These are phyloP conservation scores for Grosmannia huntii DNA, from an alignment of 2,329 filamentous ascomycete species.

Conservation along the genomic window DNA sequence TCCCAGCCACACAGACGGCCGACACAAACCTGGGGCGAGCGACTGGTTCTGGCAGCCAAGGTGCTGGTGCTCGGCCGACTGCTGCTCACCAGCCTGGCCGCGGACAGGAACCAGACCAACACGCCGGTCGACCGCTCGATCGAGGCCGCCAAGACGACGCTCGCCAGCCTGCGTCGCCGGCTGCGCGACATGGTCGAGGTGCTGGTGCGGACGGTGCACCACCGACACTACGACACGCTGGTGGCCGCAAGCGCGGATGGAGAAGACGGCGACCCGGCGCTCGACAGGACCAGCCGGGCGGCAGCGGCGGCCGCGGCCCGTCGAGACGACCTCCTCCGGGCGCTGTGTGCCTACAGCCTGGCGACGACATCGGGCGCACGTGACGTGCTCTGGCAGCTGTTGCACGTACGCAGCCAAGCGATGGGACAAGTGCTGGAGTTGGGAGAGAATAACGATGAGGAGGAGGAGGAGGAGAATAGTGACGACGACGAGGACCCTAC, in stretches of 20 bases:
- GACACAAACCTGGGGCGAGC: conserved; percentile 26
- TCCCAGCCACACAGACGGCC: neutral
- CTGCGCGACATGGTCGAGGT: conserved; percentile 57
- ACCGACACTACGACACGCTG: neutral
- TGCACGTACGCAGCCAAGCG: conserved; percentile 57
- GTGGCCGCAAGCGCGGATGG: neutral
- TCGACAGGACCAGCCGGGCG: too few relatives aligned
- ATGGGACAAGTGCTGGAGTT: conserved; percentile 49
- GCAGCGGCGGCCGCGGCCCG: neutral
- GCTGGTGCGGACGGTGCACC: conserved; percentile 7
- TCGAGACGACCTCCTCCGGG: conserved; percentile 49
- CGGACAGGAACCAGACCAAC: neutral
- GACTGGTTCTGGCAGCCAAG: conserved; percentile 51
- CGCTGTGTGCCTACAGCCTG: conserved; percentile 71
- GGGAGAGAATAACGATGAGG: conserved; percentile 25
- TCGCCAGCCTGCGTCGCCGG: conserved; percentile 48
- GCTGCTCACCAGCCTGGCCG: conserved; percentile 58
- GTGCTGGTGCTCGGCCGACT: conserved; percentile 64
- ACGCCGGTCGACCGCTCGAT: conserved; percentile 7
- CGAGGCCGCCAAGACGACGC: conserved; percentile 34
- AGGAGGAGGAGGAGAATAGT: conserved; percentile 23
- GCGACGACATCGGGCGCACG: conserved; percentile 66
- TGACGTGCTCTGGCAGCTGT: conserved; percentile 68
- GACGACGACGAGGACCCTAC: conserved; percentile 10
- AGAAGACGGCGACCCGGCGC: neutral